Evolutionary conservation across 2,329 filamentous ascomycete species (phyloP).

Genomic region (Basipetospora chlamydospora): DNA sequence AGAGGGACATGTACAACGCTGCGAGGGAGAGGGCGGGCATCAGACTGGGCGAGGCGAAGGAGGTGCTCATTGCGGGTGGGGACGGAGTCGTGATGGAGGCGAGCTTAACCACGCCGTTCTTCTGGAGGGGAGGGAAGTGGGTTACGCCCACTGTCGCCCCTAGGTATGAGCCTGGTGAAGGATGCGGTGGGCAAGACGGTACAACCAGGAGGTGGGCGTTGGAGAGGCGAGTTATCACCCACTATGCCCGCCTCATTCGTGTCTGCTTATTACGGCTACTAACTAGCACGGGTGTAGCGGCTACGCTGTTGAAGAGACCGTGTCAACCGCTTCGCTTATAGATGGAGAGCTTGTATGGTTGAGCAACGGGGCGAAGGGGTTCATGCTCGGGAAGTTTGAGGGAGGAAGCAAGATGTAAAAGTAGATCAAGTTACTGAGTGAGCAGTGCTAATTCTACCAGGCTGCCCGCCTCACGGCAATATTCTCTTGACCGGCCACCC

Average conservation of each 20-base stretch:
- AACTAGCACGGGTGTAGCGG: slow-evolving; percentile 19
- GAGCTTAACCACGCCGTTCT: slow-evolving; percentile 68
- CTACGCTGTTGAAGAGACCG: slow-evolving; percentile 49
- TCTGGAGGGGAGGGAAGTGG: slow-evolving; percentile 61
- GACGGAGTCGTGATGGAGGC: slow-evolving; percentile 67
- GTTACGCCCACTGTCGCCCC: slow-evolving; percentile 47
- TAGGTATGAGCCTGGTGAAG: slow-evolving; percentile 13
- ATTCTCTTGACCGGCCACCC: not conserved
- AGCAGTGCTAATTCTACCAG: too few relatives aligned
- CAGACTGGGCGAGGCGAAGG: slow-evolving; percentile 25
- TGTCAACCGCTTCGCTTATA: slow-evolving; percentile 44
- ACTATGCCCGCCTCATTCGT: not conserved
- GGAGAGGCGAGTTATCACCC: slow-evolving; percentile 32
- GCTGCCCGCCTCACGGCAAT: too few relatives aligned
- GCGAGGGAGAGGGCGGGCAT: slow-evolving; percentile 51
- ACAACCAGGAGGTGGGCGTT: slow-evolving; percentile 77
- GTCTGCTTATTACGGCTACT: slow-evolving; percentile 5
- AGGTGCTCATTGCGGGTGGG: slow-evolving; percentile 62
- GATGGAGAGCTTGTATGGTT: slow-evolving; percentile 74
- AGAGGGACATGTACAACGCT: slow-evolving; percentile 54
- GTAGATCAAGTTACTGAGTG: too few relatives aligned
- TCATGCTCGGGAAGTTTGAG: slow-evolving; percentile 25
- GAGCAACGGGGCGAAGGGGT: slow-evolving; percentile 77
- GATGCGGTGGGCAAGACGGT: slow-evolving; percentile 66
- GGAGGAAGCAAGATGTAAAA: too few relatives aligned